These are phyloP conservation scores for Tricholoma hemisulphureum DNA, from an alignment of 768 basidiomycete species.

Conservation along the genomic window DNA sequence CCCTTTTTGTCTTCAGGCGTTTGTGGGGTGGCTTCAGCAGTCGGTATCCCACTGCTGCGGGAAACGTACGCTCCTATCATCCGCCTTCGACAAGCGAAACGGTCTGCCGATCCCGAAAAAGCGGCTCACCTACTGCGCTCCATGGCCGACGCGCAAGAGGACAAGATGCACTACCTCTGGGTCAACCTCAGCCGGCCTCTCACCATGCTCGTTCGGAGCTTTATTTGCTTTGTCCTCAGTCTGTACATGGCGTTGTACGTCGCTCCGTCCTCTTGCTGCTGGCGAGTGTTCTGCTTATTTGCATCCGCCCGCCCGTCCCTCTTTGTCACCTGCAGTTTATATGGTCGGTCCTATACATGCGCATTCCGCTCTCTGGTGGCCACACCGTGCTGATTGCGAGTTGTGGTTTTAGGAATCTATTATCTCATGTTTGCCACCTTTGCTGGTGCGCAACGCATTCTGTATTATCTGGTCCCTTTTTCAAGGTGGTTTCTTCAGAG, in stretches of 20 bases:
- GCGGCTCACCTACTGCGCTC: constrained; percentile 29
- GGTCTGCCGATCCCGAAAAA: constrained; percentile 46
- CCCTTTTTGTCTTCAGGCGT: constrained; percentile 24
- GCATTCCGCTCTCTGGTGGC: neutral
- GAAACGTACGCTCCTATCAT: constrained; percentile 80
- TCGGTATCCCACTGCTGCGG: constrained; percentile 58
- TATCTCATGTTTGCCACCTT: constrained; percentile 76
- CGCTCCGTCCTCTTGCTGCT: neutral
- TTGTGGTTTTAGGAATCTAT: constrained; percentile 62
- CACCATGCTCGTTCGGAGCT: constrained; percentile 55
- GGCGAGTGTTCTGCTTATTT: no score
- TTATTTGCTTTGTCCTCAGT: constrained; percentile 70
- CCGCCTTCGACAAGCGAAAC: constrained; percentile 42
- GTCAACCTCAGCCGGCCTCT: constrained; percentile 60
- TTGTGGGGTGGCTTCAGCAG: constrained; percentile 39
- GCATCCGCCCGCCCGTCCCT: neutral
- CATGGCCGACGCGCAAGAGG: constrained; percentile 28
- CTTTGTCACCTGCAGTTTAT: constrained; percentile 37
- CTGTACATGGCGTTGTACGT: constrained; percentile 70
- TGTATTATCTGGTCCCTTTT: neutral
- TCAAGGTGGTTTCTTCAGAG: constrained; percentile 21
- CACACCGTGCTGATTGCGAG: no score
- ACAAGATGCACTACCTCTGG: constrained; percentile 50
- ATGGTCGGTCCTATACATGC: constrained; percentile 38
- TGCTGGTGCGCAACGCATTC: constrained; percentile 39